Conservation (phyloP, 1,139 yeast genomes). For the Hansenula sp. region DNA sequence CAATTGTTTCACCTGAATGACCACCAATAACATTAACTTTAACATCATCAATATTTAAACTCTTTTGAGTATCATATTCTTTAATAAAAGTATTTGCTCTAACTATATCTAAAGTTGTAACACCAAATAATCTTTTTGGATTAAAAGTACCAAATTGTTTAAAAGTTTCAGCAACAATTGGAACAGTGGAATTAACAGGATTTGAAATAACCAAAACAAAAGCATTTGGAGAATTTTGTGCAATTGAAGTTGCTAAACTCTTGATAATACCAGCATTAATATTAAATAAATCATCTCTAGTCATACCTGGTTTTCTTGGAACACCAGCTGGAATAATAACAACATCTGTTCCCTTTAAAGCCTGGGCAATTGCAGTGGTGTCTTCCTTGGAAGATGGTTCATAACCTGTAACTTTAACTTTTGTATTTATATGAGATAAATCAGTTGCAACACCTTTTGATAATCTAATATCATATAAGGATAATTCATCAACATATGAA, state of each 20-base stretch:
- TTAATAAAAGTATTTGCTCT: constrained; percentile 66
- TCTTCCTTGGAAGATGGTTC: constrained; percentile 49
- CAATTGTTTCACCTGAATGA: constrained; percentile 74
- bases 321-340: constrained; percentile 81
- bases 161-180: constrained; percentile 70
- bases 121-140: constrained; percentile 65
- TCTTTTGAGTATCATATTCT: constrained; percentile 32
- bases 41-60: constrained; percentile 18
- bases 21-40: constrained; percentile 57
- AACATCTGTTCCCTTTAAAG: constrained; percentile 51
- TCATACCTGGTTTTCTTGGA: constrained; percentile 79
- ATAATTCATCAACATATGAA: constrained; percentile 48
- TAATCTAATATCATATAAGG: constrained; percentile 63
- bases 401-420: constrained; percentile 51
- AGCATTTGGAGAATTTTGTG: constrained; percentile 56
- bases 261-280: constrained; percentile 68
- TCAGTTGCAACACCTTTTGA: constrained; percentile 74
- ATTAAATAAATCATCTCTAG: constrained; percentile 71
- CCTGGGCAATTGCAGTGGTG: constrained; percentile 40
- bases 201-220: constrained; percentile 65
- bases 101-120: constrained; percentile 66
- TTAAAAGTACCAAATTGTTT: constrained; percentile 47
- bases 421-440: constrained; percentile 64
- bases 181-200: constrained; percentile 74
- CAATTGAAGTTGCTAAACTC: constrained; percentile 54